phyloP scores from a whole-genome alignment of 2,329 filamentous ascomycete genomes.

The Thielaviopsis musarum region DNA sequence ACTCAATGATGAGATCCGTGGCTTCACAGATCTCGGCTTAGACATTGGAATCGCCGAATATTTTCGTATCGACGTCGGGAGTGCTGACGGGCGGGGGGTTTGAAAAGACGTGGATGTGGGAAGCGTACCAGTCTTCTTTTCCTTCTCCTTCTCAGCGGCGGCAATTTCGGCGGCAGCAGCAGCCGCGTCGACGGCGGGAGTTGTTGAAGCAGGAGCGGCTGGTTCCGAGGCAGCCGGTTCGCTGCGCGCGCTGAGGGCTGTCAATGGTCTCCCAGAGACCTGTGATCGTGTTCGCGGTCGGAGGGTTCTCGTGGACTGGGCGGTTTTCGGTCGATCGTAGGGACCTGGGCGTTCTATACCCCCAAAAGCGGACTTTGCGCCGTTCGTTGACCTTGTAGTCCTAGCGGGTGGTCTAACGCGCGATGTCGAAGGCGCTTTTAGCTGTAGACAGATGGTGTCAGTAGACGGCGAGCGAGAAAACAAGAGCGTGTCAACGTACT shows the following conservation, averaged over 20 bases:
- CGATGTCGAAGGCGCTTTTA: conserved; percentile 7
- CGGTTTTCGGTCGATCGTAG: conserved; percentile 33
- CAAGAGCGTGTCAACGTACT: conserved; percentile 5
- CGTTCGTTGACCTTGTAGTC: conserved; percentile 35
- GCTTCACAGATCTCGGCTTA: not conserved
- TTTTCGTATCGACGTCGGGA: not conserved
- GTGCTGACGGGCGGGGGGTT: not conserved
- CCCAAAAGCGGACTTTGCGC: conserved; percentile 20
- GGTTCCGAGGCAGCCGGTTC: not conserved
- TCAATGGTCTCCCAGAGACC: not conserved
- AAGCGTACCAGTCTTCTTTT: not conserved
- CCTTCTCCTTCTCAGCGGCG: not conserved
- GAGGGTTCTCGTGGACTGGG: conserved; percentile 23
- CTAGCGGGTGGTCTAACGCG: conserved; percentile 7
- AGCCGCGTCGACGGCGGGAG: not conserved
- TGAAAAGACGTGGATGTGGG: not conserved
- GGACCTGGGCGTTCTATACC: conserved; percentile 34
- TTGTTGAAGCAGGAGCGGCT: not conserved
- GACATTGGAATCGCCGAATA: not conserved
- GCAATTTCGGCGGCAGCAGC: not conserved
- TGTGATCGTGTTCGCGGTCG: conserved; percentile 10
- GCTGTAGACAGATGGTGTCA: conserved; percentile 3
- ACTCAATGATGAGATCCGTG: conserved; percentile 3
- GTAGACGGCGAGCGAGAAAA: not conserved
- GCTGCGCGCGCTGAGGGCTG: conserved; percentile 1